These are phyloP conservation scores for Tuber aestivum DNA, from an alignment of 495 filamentous ascomycete genomes.

Conservation along the genomic window DNA sequence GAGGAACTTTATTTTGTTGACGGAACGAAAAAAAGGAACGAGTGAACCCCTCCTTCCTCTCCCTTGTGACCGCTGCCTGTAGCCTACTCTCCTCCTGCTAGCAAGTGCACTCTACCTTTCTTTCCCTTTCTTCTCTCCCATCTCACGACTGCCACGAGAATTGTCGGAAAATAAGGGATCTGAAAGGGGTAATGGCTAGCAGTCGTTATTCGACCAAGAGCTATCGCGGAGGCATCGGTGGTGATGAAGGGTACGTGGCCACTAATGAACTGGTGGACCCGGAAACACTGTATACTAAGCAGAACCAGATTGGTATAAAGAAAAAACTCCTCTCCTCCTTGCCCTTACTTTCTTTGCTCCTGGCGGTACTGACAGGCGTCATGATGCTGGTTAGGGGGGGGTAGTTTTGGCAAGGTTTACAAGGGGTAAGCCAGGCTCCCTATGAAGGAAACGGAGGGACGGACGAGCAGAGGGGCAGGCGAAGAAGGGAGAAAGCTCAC, in stretches of 20 bases:
- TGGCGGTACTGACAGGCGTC: constrained; percentile 13
- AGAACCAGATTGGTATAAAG: constrained; percentile 92
- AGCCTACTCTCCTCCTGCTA: background rate
- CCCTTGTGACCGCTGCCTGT: constrained; percentile 24
- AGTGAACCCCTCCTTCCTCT: constrained; percentile 29
- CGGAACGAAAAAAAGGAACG: constrained; percentile 18
- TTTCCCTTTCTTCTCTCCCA: constrained; percentile 24
- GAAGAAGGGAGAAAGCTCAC: constrained; percentile 36
- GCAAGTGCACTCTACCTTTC: constrained; percentile 13
- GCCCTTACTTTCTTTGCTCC: constrained; percentile 7
- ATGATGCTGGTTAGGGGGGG: constrained; percentile 51
- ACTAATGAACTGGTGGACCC: constrained; percentile 57
- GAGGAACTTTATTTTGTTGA: constrained; percentile 40
- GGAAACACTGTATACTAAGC: constrained; percentile 82
- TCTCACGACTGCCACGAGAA: constrained; percentile 14
- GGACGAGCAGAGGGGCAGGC: constrained; percentile 60
- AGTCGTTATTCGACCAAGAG: constrained; percentile 36
- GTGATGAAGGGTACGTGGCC: constrained; percentile 29
- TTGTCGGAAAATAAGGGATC: constrained; percentile 13
- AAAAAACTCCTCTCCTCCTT: constrained; percentile 38
- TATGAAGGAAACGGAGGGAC: constrained; percentile 75
- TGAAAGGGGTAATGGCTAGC: constrained; percentile 10
- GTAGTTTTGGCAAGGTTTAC: constrained; percentile 94
- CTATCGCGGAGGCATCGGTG: constrained; percentile 24
- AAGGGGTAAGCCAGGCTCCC: constrained; percentile 53